Percentiles rank a stretch among this genome's conserved stretches.
Evolutionary conservation across 208 protist genomes (phyloP).

Genomic region (Angomonas desouzai): DNA sequence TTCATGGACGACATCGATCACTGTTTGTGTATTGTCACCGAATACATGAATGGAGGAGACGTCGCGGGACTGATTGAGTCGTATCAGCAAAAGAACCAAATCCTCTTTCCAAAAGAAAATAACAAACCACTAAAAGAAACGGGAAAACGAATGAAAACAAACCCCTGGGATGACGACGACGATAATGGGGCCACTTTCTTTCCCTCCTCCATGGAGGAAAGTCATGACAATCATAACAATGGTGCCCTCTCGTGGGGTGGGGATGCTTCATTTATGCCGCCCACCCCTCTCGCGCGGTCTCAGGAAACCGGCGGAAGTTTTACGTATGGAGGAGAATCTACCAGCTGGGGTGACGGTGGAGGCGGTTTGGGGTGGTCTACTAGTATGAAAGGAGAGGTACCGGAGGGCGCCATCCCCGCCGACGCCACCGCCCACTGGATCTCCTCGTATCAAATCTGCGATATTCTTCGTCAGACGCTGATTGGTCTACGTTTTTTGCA

Average conservation of each 20-base stretch:
- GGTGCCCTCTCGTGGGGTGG: background rate
- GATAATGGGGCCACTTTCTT: background rate
- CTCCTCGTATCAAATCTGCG: constrained; percentile 64
- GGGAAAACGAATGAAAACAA: too few species aligned
- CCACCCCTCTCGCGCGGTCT: background rate
- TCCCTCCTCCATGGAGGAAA: background rate
- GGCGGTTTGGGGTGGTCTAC: background rate
- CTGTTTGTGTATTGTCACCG: constrained; percentile 58
- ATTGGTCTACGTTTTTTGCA: constrained; percentile 85
- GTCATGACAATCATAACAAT: background rate
- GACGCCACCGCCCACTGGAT: constrained; percentile 37
- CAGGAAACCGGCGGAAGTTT: background rate
- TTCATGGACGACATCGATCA: constrained; percentile 45
- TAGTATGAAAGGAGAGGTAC: background rate
- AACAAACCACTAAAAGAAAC: too few species aligned
- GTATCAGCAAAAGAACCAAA: constrained; percentile 4
- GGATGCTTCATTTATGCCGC: constrained; percentile 6
- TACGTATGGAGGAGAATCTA: background rate
- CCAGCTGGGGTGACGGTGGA: background rate
- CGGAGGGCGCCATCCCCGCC: constrained; percentile 5
- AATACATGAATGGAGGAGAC: constrained; percentile 71
- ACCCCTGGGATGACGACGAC: too few species aligned
- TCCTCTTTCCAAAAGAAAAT: background rate
- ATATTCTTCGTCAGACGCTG: constrained; percentile 76
- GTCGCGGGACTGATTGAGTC: constrained; percentile 15